A percentile compares a stretch with the other conserved stretches of the same genome.
Conservation (phyloP, 306 rosid genomes). For the Prunus persica region Prunus_persica_NCBIv2 NC_034009.1:37394501-37395000, state of each 20-base stretch:
- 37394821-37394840: background rate
- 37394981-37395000: background rate
- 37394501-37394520: background rate
- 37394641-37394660: constrained; percentile 49
- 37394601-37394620: constrained; percentile 36
- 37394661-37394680: constrained; percentile 59
- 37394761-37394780: constrained; percentile 55
- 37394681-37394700: constrained; percentile 59
- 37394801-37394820: background rate
- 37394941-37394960: background rate
- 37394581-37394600: background rate
- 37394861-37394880: background rate
- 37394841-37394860: background rate
- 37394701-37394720: constrained; percentile 61
- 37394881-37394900: background rate
- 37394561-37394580: background rate
- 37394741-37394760: constrained; percentile 65
- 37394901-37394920: background rate
- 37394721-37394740: constrained; percentile 70
- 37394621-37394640: constrained; percentile 58
- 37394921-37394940: background rate
- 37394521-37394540: background rate
- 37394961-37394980: background rate
- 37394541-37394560: background rate
- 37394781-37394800: constrained; percentile 62